Base-by-base conservation (phyloP, 2,329 filamentous ascomycete genomes). In the Plectosphaerella sp. region DNA sequence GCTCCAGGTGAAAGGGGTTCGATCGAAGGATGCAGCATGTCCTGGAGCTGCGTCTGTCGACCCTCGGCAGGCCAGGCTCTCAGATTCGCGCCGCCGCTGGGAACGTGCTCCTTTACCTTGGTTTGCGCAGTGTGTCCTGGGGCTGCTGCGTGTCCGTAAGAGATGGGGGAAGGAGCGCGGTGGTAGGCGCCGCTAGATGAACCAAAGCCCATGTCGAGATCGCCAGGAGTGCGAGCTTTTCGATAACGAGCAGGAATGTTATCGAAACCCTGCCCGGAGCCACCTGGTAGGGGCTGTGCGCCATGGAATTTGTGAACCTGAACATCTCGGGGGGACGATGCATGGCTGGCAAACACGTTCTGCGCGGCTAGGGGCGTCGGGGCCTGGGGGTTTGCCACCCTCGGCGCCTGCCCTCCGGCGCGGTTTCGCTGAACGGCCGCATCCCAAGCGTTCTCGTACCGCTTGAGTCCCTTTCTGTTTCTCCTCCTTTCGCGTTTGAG, bases 1-100 rank as follows among this genome's bases (percentile, higher is more conserved):
- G 41, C 45, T 22, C 64, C 58, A 5, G 73, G 72, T 35, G 73
- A 75, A 7, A 49, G 58, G 18, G 71, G 69, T 56, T 79, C 77
- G 57, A 78, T 72, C 7, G 75, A 79, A 9, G 61, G 73, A 14
- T 79, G 67, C 54, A 76, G 61, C 58, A 73, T 67, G 39, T 79
- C 76, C 57, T 72, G 69, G 25, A 64, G 63, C 24, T 41, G 48
- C 2, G 41, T 43, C 41, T 43, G 41, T 5, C 15, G n/a, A 4
- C 5, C 16, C 15, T 4, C 41, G 7, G n/a, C n/a, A 5, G 16
- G 41, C 41, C 41, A 43, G 16, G 16, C 37, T 12, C n/a, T 43
- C n/a, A 4, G 16, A 8, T 14, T 7, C 18, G n/a, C 16, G 16
- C 18, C 16, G 22, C 7, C 22, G 10, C 18, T n/a, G 37, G 37